These are phyloP conservation scores for Salvia sclarea DNA, from an alignment of 305 asterid species.

Conservation along the genomic window DNA sequence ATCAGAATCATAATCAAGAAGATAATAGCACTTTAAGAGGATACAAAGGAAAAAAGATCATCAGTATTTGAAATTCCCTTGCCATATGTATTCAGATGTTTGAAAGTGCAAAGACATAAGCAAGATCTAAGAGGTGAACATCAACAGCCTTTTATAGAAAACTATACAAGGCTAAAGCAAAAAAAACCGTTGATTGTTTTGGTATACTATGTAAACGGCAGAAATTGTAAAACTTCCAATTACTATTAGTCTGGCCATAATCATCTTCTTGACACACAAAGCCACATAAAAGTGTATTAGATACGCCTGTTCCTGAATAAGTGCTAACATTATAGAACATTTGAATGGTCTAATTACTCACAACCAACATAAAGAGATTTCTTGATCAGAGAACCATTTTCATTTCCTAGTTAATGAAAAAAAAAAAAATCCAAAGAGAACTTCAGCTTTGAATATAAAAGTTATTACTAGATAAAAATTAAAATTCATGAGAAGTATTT, in stretches of 20 bases:
- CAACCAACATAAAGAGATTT: conserved; percentile 24
- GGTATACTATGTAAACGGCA: neutral
- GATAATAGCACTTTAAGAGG: conserved; percentile 8
- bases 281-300: neutral
- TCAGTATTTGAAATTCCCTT: neutral
- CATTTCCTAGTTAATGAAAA: conserved; percentile 12
- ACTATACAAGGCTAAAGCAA: conserved; percentile 9
- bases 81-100: neutral
- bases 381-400: neutral
- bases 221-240: neutral
- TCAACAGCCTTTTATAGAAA: conserved; percentile 5
- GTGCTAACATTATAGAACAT: no score
- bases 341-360: conserved; percentile 11
- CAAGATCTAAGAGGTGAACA: conserved; percentile 12
- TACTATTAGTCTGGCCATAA: conserved; percentile 11
- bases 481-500: conserved; percentile 31
- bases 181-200: neutral
- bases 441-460: conserved; percentile 9
- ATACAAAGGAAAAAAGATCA: conserved; percentile 1
- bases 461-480: neutral
- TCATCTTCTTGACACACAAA: conserved; percentile 14
- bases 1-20: conserved; percentile 17
- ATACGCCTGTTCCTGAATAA: neutral
- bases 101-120: conserved; percentile 10
- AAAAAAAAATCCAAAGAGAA: neutral